These are phyloP conservation scores for Sarocladium kiliense DNA, from an alignment of 2,329 filamentous ascomycete genomes.

Conservation along the genomic window DNA sequence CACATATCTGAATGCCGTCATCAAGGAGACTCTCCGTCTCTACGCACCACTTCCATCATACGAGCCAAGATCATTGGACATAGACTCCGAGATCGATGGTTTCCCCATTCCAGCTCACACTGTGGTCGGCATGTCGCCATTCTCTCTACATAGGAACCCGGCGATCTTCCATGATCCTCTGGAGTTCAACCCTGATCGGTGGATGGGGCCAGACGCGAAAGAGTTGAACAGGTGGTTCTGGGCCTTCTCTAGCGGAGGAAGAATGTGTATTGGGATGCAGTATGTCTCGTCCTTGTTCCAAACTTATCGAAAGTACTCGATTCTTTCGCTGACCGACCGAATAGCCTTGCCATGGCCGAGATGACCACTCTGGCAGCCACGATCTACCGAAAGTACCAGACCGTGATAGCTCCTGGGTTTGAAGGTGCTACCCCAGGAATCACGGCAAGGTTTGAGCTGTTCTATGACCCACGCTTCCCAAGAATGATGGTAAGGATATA, in stretches of 20 bases:
- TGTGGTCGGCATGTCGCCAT: slow-evolving; percentile 22
- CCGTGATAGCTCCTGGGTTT: slow-evolving; percentile 9
- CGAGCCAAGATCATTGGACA: slow-evolving; percentile 35
- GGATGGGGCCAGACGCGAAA: slow-evolving; percentile 15
- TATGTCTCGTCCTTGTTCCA: slow-evolving; percentile 3
- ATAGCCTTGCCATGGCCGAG: slow-evolving; percentile 14
- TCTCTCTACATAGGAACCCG: slow-evolving; percentile 20
- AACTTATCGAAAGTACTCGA: not conserved
- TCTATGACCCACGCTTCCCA: slow-evolving; percentile 11
- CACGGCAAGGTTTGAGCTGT: slow-evolving; percentile 12
- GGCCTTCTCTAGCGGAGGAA: slow-evolving; percentile 13
- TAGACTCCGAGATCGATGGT: slow-evolving; percentile 16
- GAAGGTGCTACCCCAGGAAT: slow-evolving; percentile 11
- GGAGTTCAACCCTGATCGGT: slow-evolving; percentile 22
- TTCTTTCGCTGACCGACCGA: not conserved
- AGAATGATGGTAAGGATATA: not conserved
- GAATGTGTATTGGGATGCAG: slow-evolving; percentile 16
- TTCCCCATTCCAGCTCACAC: slow-evolving; percentile 19
- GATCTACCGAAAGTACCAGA: slow-evolving; percentile 11
- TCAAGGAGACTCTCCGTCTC: slow-evolving; percentile 45
- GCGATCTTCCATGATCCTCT: slow-evolving; percentile 18
- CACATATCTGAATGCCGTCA: slow-evolving; percentile 39
- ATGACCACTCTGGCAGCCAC: slow-evolving; percentile 13
- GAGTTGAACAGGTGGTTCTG: slow-evolving; percentile 14
- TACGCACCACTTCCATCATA: slow-evolving; percentile 46